Evolutionary conservation across 202 grass and related monocot genomes (phyloP).

Genomic region (Setaria viridis): DNA sequence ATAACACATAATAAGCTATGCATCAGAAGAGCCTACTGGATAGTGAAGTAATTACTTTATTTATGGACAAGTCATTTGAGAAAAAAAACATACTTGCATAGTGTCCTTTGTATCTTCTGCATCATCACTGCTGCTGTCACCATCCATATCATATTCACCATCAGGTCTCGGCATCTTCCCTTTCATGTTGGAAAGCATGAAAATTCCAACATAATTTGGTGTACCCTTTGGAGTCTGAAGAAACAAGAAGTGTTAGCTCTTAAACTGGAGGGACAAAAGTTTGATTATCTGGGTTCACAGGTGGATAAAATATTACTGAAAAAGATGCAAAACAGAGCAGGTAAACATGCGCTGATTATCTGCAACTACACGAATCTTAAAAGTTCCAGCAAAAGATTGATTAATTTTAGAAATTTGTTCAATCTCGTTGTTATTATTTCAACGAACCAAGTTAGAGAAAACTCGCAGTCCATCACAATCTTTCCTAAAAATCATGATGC

Average conservation of each 20-base stretch:
- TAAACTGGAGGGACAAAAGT: background rate
- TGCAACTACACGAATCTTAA: slow-evolving; percentile 13
- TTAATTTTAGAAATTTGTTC: background rate
- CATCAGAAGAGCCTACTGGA: background rate
- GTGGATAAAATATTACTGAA: no score
- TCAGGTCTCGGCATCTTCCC: slow-evolving; percentile 84
- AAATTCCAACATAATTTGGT: slow-evolving; percentile 83
- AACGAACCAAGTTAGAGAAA: background rate
- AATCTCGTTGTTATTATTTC: background rate
- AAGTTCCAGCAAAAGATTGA: background rate
- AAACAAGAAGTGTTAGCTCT: background rate
- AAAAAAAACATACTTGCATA: slow-evolving; percentile 56
- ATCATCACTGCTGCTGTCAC: slow-evolving; percentile 78
- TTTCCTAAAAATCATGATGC: background rate
- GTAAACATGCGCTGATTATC: background rate
- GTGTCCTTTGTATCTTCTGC: slow-evolving; percentile 65
- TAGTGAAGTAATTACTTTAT: background rate
- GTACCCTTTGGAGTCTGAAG: slow-evolving; percentile 72
- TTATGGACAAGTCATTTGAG: no score
- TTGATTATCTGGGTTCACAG: background rate
- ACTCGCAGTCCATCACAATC: background rate
- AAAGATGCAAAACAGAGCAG: no score
- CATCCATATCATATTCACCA: slow-evolving; percentile 67
- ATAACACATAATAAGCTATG: slow-evolving; percentile 10
- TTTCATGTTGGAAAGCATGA: slow-evolving; percentile 85